Evolutionary conservation across 805 yeast species (phyloP).

Genomic region (Sugiyamaella smithiae): DNA sequence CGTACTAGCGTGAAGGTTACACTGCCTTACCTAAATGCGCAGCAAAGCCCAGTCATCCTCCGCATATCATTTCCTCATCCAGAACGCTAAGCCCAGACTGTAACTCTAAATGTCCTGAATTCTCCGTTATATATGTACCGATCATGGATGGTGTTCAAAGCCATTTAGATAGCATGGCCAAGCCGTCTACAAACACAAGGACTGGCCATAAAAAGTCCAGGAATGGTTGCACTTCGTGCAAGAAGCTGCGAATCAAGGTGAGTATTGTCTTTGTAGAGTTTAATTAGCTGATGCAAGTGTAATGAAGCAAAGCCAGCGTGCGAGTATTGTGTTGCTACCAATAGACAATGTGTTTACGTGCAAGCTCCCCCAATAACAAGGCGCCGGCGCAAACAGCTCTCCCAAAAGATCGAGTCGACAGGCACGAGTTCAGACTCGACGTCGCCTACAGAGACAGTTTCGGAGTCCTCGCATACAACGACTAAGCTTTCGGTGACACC

Average conservation of each 20-base stretch:
- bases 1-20: too few relatives aligned
- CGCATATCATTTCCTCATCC: too few relatives aligned
- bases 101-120: too few relatives aligned
- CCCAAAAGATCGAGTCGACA: too few relatives aligned
- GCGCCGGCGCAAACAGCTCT: constrained; percentile 5
- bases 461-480: neutral
- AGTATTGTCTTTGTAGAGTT: neutral
- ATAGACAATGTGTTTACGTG: constrained; percentile 15
- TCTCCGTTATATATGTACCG: too few relatives aligned
- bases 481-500: neutral
- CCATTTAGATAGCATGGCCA: neutral
- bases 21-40: too few relatives aligned
- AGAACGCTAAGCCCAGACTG: too few relatives aligned
- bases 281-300: constrained; percentile 10
- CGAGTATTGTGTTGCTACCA: constrained; percentile 18
- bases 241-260: constrained; percentile 20
- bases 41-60: too few relatives aligned
- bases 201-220: constrained; percentile 14
- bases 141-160: too few relatives aligned
- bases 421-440: too few relatives aligned
- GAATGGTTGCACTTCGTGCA: constrained; percentile 21
- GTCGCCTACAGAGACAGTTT: neutral
- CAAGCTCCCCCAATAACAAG: constrained; percentile 8
- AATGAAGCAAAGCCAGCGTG: constrained; percentile 20
- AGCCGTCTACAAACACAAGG: neutral